Percentiles rank a stretch among this genome's conserved stretches.
Conservation (phyloP, 2,329 filamentous ascomycete genomes). For the Talaromyces sp. region DNA sequence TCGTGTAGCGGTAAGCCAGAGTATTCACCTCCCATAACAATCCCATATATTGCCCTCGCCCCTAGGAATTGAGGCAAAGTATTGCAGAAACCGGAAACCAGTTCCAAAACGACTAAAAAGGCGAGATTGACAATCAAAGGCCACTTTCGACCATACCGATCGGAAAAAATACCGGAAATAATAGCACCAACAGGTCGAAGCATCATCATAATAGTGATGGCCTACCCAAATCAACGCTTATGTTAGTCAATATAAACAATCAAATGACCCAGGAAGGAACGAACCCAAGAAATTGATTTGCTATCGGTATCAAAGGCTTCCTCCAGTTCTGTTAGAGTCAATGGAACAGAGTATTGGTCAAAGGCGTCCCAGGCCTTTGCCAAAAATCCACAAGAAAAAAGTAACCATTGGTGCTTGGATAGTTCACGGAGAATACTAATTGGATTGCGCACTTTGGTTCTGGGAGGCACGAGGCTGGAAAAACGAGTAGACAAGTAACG, state of each 20-base stretch:
- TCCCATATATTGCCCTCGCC: slow-evolving; percentile 31
- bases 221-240: slow-evolving; percentile 2
- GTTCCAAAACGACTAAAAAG: slow-evolving; percentile 32
- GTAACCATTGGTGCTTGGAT: slow-evolving; percentile 49
- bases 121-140: slow-evolving; percentile 31
- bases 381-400: slow-evolving; percentile 37
- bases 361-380: slow-evolving; percentile 59
- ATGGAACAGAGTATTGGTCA: slow-evolving; percentile 62
- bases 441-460: slow-evolving; percentile 37
- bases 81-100: slow-evolving; percentile 33
- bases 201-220: slow-evolving; percentile 59
- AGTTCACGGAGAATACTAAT: slow-evolving; percentile 43
- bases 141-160: slow-evolving; percentile 54
- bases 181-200: slow-evolving; percentile 54
- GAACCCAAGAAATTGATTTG: slow-evolving; percentile 58
- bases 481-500: slow-evolving; percentile 29
- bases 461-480: slow-evolving; percentile 29
- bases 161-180: slow-evolving; percentile 51
- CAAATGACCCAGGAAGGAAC: background rate
- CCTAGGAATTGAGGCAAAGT: slow-evolving; percentile 32
- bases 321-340: slow-evolving; percentile 53
- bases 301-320: slow-evolving; percentile 50
- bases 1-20: background rate
- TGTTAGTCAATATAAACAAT: background rate
- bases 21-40: slow-evolving; percentile 31